Evolutionary conservation across 305 asterid genomes (phyloP), one percentile per base, ranked within the genome.

Genomic region (Plantago rigida): DNA sequence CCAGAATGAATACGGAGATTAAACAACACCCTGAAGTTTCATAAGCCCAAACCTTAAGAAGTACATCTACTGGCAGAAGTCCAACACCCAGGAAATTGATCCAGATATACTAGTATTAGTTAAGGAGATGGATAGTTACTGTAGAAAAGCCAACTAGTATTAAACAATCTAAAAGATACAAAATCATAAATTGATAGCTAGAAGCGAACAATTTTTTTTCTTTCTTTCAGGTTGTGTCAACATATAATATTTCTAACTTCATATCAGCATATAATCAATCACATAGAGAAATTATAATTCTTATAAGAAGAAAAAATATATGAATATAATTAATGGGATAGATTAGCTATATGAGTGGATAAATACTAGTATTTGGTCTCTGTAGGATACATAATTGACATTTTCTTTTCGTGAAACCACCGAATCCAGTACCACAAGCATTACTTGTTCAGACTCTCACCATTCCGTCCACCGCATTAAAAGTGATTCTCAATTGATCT

Each of bases 1-100:
- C 71, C 69, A 75, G 71, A 70, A 73, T 70, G 61, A 56, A 73
- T 59, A 71, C 63, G 67, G 57, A 67, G 57, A 56, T 63, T 67
- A 69, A 63, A 70, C 64, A 65, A 55, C 62, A 71, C 67, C 65
- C 56, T 65, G 81, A 59, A 71, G 69, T 65, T 60, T 63, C 72
- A 64, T 57, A 69, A 73, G 69, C 64, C 59, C 87, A 77, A 80
- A 74, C 79, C 82, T 72, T 74, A 77, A 65, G 74, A 70, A 64
- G 73, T 65, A 48, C 67, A 73, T 64, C 62, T 76, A 81, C 54
- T 66, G 73, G 69, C 81, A 65, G 73, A 77, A 71, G 79, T 78
- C 76, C 82, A 70, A 77, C 79, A 73, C 77, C 85, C 74, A 72
- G 64, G 71, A 59, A 54, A 68, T 64, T 71, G 79, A 56, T 65